These are phyloP conservation scores for Jamesozyma rosinii DNA, from an alignment of 805 yeast genomes.

Conservation along the genomic window DNA sequence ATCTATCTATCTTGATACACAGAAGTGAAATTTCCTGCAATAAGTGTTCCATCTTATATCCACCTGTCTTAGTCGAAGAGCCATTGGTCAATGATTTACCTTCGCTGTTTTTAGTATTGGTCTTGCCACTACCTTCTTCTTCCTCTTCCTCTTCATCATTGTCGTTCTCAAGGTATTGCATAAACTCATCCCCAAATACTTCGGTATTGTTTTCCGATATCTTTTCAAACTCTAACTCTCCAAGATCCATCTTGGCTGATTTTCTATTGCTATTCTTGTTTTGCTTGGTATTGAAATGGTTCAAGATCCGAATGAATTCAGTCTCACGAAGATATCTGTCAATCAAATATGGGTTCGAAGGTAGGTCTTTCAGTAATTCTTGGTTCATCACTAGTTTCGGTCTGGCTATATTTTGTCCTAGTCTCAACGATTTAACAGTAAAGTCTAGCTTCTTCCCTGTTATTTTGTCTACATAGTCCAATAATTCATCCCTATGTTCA, in stretches of 20 bases:
- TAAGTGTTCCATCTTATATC: slow-evolving; percentile 10
- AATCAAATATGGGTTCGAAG: slow-evolving; percentile 58
- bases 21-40: slow-evolving; percentile 21
- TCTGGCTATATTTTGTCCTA: slow-evolving; percentile 48
- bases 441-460: slow-evolving; percentile 64
- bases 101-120: not conserved
- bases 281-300: not conserved
- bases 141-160: slow-evolving; percentile 6
- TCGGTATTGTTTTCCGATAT: slow-evolving; percentile 26
- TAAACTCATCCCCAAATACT: slow-evolving; percentile 25
- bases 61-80: not conserved
- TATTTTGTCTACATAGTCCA: slow-evolving; percentile 62
- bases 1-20: slow-evolving; percentile 17
- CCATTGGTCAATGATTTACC: not conserved
- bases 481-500: slow-evolving; percentile 46
- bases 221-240: slow-evolving; percentile 28
- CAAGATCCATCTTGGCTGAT: slow-evolving; percentile 9
- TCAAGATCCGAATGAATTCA: slow-evolving; percentile 38
- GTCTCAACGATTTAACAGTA: slow-evolving; percentile 45
- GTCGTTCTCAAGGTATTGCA: slow-evolving; percentile 15
- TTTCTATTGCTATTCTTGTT: not conserved
- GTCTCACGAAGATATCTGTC: slow-evolving; percentile 56
- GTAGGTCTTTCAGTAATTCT: slow-evolving; percentile 46
- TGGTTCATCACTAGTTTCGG: slow-evolving; percentile 46
- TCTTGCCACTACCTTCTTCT: not conserved